phyloP scores from a whole-genome alignment of 345 rosid species.

The Angophora floribunda region DNA sequence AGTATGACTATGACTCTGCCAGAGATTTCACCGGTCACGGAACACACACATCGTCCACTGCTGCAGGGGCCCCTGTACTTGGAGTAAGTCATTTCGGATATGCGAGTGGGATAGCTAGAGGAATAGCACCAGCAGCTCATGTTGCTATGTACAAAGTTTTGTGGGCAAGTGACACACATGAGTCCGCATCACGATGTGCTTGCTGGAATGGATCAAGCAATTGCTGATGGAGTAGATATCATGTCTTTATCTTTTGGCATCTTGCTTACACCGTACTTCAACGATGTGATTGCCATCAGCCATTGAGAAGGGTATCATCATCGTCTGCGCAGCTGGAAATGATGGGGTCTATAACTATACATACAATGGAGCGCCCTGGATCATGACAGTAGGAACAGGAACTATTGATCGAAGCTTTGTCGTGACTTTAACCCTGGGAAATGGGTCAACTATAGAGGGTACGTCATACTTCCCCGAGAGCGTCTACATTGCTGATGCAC shows the following conservation, averaged over 20 bases:
- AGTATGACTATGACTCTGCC: conserved; percentile 14
- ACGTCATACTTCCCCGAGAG: conserved; percentile 18
- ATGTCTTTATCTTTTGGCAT: conserved; percentile 53
- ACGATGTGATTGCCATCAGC: conserved; percentile 47
- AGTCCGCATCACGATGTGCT: conserved; percentile 35
- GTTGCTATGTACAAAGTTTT: conserved; percentile 24
- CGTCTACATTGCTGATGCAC: conserved; percentile 6
- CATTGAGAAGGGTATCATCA: conserved; percentile 30
- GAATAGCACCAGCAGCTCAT: conserved; percentile 31
- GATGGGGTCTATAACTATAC: conserved; percentile 18
- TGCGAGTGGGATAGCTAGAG: conserved; percentile 21
- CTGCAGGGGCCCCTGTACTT: conserved; percentile 12
- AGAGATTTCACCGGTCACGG: conserved; percentile 29
- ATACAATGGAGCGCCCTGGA: conserved; percentile 37
- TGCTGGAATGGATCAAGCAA: conserved; percentile 65
- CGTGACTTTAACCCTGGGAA: conserved; percentile 10
- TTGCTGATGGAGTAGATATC: conserved; percentile 55
- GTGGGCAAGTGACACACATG: conserved; percentile 4
- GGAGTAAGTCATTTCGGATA: conserved; percentile 20
- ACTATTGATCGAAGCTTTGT: conserved; percentile 26
- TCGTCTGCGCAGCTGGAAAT: conserved; percentile 41
- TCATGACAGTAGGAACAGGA: conserved; percentile 31
- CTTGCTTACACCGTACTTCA: conserved; percentile 8
- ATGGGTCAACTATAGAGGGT: conserved; percentile 11
- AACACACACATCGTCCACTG: conserved; percentile 25